Conservation (phyloP, 768 basidiomycete species). For the Grammothele lineata region DNA sequence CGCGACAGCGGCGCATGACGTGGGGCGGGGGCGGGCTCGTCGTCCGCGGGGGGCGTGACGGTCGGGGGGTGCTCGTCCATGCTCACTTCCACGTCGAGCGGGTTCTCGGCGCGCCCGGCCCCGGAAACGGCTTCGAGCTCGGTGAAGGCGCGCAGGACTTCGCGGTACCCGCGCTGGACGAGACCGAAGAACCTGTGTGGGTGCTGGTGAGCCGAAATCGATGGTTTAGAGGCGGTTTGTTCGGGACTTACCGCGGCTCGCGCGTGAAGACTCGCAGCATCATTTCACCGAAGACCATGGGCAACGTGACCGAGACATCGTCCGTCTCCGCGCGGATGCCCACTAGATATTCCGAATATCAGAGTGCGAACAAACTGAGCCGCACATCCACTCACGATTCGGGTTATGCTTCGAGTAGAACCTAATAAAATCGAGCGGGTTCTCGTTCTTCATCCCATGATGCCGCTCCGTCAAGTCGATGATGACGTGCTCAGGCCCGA, state of each 20-base stretch:
- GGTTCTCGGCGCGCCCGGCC: background rate
- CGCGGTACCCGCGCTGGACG: slow-evolving; percentile 65
- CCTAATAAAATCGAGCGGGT: slow-evolving; percentile 63
- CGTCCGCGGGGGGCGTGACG: slow-evolving; percentile 34
- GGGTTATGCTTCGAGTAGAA: slow-evolving; percentile 71
- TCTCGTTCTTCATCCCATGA: slow-evolving; percentile 68
- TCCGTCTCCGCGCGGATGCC: slow-evolving; percentile 46
- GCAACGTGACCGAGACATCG: slow-evolving; percentile 64
- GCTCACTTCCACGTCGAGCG: slow-evolving; percentile 1
- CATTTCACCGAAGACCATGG: slow-evolving; percentile 63
- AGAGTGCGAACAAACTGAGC: background rate
- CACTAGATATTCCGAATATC: background rate
- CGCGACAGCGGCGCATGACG: background rate
- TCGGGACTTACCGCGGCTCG: slow-evolving; percentile 37
- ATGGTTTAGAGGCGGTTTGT: no score
- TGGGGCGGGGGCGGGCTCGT: slow-evolving; percentile 32
- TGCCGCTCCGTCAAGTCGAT: slow-evolving; percentile 67
- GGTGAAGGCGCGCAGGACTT: slow-evolving; percentile 28
- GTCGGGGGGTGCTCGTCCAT: background rate
- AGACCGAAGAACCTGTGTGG: slow-evolving; percentile 46
- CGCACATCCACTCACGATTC: slow-evolving; percentile 36
- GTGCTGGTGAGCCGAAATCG: background rate
- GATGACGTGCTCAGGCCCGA: slow-evolving; percentile 50
- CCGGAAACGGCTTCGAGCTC: background rate
- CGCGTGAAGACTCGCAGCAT: slow-evolving; percentile 67